Conservation (phyloP, 495 filamentous ascomycete genomes). For the Zalerion maritima region DNA sequence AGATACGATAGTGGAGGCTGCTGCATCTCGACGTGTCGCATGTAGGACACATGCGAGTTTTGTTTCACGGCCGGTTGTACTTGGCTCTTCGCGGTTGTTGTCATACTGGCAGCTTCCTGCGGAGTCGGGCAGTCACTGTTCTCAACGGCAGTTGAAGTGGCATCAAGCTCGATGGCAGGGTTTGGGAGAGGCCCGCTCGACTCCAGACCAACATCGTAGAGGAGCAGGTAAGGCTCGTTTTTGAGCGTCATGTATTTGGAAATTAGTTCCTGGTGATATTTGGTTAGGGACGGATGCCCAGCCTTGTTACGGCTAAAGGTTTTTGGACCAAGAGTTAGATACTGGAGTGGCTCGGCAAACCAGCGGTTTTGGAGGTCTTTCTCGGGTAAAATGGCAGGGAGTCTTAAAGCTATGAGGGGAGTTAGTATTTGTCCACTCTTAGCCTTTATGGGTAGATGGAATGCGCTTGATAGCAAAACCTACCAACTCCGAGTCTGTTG, state of each 20-base stretch:
- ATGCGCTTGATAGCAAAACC: constrained; percentile 18
- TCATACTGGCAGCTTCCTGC: constrained; percentile 38
- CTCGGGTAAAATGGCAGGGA: constrained; percentile 68
- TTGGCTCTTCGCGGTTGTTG: constrained; percentile 20
- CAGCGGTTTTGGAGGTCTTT: constrained; percentile 68
- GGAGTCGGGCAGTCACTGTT: constrained; percentile 59
- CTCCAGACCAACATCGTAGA: constrained; percentile 61
- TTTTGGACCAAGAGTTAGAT: constrained; percentile 51
- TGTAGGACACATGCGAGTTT: constrained; percentile 57
- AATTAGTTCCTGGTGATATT: constrained; percentile 64
- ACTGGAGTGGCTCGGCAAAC: constrained; percentile 82
- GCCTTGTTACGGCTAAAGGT: constrained; percentile 66
- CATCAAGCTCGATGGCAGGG: constrained; percentile 23
- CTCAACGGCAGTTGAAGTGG: constrained; percentile 19
- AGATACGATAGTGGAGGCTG: constrained; percentile 48
- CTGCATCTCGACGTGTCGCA: constrained; percentile 68
- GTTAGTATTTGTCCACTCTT: neutral
- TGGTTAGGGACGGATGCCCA: constrained; percentile 72
- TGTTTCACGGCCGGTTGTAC: constrained; percentile 11
- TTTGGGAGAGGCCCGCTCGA: constrained; percentile 30
- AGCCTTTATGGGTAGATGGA: constrained; percentile 1
- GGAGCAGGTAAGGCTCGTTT: constrained; percentile 62
- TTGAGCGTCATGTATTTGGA: constrained; percentile 72
- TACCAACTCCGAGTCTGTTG: constrained; percentile 72
- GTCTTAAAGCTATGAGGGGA: constrained; percentile 44